A percentile compares a stretch with the other conserved stretches of the same genome.
phyloP scores from a whole-genome alignment of 305 asterid genomes.

The Fraxinus latifolia region DNA sequence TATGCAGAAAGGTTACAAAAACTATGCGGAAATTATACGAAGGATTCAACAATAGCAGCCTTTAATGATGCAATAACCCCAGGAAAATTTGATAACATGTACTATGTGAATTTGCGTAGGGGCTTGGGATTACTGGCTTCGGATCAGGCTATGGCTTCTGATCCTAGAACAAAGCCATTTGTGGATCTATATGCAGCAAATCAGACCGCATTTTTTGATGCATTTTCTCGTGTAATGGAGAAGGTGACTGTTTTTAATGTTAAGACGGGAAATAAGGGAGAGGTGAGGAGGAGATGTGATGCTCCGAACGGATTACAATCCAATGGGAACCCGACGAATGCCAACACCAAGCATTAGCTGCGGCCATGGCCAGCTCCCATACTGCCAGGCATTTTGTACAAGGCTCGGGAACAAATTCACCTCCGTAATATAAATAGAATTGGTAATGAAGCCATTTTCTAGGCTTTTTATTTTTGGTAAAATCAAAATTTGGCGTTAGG shows the following conservation, averaged over 20 bases:
- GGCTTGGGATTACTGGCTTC: conserved; percentile 63
- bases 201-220: conserved; percentile 53
- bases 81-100: conserved; percentile 74
- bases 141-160: conserved; percentile 54
- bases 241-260: conserved; percentile 44
- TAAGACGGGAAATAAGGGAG: conserved; percentile 61
- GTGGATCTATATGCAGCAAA: conserved; percentile 67
- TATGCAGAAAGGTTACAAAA: conserved; percentile 44
- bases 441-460: background rate
- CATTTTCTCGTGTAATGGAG: conserved; percentile 58
- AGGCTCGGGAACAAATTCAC: background rate
- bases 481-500: background rate
- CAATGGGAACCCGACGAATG: background rate
- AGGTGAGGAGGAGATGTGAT: conserved; percentile 80
- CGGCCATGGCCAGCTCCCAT: background rate
- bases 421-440: background rate
- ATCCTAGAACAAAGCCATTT: conserved; percentile 59
- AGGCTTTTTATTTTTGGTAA: background rate
- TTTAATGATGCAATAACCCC: conserved; percentile 78
- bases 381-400: background rate
- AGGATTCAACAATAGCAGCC: conserved; percentile 45
- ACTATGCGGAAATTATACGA: conserved; percentile 47
- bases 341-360: background rate
- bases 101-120: conserved; percentile 44
- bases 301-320: conserved; percentile 28